Conservation (phyloP, 352 stramenopile genomes). For the Globisporangium alternatum region DNA sequence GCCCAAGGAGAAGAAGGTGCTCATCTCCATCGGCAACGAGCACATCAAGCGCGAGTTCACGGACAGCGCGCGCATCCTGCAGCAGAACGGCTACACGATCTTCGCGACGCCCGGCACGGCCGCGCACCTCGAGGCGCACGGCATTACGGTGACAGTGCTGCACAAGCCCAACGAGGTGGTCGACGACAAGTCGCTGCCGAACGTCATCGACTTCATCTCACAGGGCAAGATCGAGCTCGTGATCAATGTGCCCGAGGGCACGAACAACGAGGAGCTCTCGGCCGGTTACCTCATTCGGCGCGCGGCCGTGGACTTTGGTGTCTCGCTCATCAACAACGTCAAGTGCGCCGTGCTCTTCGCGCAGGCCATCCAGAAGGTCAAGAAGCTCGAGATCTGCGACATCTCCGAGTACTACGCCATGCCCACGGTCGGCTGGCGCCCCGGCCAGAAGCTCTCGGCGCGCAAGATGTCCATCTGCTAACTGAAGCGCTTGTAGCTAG, state of each 20-base stretch:
- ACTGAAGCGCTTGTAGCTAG: conserved; percentile 9
- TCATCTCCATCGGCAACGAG: conserved; percentile 65
- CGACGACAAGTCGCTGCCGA: conserved; percentile 32
- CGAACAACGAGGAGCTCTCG: conserved; percentile 86
- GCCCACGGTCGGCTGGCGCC: conserved; percentile 78
- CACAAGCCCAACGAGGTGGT: conserved; percentile 64
- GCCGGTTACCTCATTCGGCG: conserved; percentile 93
- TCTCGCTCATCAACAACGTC: conserved; percentile 91
- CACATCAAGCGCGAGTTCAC: conserved; percentile 92
- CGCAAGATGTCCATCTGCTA: conserved; percentile 88
- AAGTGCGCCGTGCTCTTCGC: conserved; percentile 92
- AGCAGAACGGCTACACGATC: conserved; percentile 94
- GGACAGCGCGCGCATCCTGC: conserved; percentile 95
- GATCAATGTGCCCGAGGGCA: conserved; percentile 89
- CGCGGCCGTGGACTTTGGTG: conserved; percentile 91
- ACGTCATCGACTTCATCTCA: conserved; percentile 91
- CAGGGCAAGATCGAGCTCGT: conserved; percentile 94
- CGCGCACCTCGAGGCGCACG: conserved; percentile 84
- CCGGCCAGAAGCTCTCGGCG: conserved; percentile 71
- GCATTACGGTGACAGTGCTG: conserved; percentile 77
- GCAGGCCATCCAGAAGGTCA: conserved; percentile 88
- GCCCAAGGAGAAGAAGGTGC: conserved; percentile 93
- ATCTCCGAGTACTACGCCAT: conserved; percentile 84
- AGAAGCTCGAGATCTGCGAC: conserved; percentile 95
- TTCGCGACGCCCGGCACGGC: conserved; percentile 94